Conservation (phyloP, 352 stramenopile genomes). For the Plasmopara muralis region DNA sequence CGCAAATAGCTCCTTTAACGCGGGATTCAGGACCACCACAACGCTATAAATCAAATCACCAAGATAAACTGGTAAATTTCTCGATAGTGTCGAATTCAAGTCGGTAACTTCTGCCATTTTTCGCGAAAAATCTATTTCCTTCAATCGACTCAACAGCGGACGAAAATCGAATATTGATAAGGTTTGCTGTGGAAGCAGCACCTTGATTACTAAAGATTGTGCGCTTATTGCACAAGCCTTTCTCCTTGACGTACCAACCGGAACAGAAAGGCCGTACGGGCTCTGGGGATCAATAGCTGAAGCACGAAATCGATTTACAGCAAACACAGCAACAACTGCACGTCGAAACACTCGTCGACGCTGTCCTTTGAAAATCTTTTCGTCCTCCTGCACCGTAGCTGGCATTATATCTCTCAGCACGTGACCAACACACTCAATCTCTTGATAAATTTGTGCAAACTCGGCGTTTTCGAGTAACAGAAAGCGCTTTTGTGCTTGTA, state of each 20-base stretch:
- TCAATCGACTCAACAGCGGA: slow-evolving; percentile 31
- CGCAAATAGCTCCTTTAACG: slow-evolving; percentile 28
- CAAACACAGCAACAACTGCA: slow-evolving; percentile 58
- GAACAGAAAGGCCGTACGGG: slow-evolving; percentile 33
- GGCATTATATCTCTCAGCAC: slow-evolving; percentile 57
- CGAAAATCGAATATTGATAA: slow-evolving; percentile 28
- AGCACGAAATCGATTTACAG: slow-evolving; percentile 44
- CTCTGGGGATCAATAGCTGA: slow-evolving; percentile 5
- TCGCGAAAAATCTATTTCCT: slow-evolving; percentile 23
- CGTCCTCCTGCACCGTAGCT: slow-evolving; percentile 5
- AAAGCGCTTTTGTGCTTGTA: slow-evolving; percentile 53
- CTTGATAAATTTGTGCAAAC: slow-evolving; percentile 32
- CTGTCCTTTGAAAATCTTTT: slow-evolving; percentile 10
- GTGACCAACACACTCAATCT: slow-evolving; percentile 56
- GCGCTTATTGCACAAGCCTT: slow-evolving; percentile 9
- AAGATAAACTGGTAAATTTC: slow-evolving; percentile 14
- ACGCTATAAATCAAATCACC: slow-evolving; percentile 39
- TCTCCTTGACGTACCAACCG: slow-evolving; percentile 24
- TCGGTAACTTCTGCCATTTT: slow-evolving; percentile 32
- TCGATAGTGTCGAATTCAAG: not conserved
- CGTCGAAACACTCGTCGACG: slow-evolving; percentile 33
- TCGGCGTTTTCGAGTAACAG: slow-evolving; percentile 44
- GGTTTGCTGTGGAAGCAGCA: slow-evolving; percentile 26
- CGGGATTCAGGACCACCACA: slow-evolving; percentile 36
- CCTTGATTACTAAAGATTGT: slow-evolving; percentile 41